These are phyloP conservation scores for Wilcoxina mikolae DNA, from an alignment of 495 filamentous ascomycete genomes.

Conservation along the genomic window DNA sequence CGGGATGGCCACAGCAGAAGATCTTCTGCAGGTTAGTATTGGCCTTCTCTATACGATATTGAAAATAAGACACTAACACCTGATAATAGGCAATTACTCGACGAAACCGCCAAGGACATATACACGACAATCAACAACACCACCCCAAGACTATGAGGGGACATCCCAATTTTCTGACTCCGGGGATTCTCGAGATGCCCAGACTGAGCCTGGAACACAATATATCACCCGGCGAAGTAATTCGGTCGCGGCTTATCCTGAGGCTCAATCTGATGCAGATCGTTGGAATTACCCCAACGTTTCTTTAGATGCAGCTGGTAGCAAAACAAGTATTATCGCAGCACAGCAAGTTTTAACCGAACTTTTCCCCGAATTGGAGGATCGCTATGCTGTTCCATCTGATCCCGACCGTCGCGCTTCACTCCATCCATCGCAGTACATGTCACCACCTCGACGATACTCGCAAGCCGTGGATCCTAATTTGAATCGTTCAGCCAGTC, in stretches of 20 bases:
- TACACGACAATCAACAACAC: not conserved
- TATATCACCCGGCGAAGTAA: not conserved
- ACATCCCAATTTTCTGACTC: not conserved
- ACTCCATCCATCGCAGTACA: not conserved
- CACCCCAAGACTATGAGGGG: not conserved
- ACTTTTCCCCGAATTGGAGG: constrained; percentile 4
- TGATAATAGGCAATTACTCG: not conserved
- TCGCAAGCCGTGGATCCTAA: not conserved
- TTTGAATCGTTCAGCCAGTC: not conserved
- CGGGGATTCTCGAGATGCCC: not conserved
- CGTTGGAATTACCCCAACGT: not conserved
- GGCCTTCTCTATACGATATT: not conserved
- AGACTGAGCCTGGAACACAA: not conserved
- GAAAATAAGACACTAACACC: not conserved
- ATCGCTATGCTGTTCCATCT: not conserved
- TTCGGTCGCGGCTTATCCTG: not conserved
- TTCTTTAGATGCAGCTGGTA: not conserved
- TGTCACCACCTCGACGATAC: not conserved
- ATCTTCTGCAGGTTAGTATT: not conserved
- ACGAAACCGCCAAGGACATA: not conserved
- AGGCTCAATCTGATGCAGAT: not conserved
- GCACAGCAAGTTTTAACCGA: not conserved
- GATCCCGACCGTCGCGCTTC: not conserved
- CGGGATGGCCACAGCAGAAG: not conserved
- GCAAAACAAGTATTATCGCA: not conserved